Conservation (phyloP, 2,329 filamentous ascomycete species). For the Fusarium pseudoanthophilum region DNA sequence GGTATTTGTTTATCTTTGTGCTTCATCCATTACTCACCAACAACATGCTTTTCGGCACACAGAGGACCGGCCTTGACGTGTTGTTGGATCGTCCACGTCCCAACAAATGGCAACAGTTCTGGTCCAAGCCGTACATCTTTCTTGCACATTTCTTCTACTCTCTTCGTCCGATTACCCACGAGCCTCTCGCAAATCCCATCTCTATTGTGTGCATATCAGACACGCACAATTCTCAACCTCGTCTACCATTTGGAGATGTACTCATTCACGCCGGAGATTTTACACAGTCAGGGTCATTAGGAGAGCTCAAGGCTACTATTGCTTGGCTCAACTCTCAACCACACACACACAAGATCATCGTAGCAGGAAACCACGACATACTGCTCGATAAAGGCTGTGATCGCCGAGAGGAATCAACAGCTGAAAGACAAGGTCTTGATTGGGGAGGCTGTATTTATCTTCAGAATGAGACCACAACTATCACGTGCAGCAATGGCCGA, state of each 20-base stretch:
- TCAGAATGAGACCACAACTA: conserved; percentile 27
- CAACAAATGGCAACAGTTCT: conserved; percentile 14
- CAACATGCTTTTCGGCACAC: conserved; percentile 5
- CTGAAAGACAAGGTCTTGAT: conserved; percentile 20
- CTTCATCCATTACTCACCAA: not conserved
- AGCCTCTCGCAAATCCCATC: conserved; percentile 8
- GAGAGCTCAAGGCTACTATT: conserved; percentile 53
- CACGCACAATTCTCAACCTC: conserved; percentile 54
- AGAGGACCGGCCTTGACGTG: not conserved
- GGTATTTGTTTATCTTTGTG: not conserved
- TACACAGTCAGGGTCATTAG: conserved; percentile 55
- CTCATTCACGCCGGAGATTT: conserved; percentile 62
- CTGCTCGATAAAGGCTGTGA: conserved; percentile 41
- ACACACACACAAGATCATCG: conserved; percentile 57
- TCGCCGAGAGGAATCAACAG: not conserved
- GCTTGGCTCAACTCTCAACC: conserved; percentile 54
- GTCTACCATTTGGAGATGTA: conserved; percentile 55
- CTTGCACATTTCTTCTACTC: conserved; percentile 12
- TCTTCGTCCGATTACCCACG: not conserved
- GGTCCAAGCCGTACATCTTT: not conserved
- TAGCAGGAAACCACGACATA: conserved; percentile 60
- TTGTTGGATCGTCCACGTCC: conserved; percentile 14
- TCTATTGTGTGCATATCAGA: conserved; percentile 57
- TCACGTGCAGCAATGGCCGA: conserved; percentile 44
- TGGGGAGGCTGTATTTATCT: conserved; percentile 45